Conservation (phyloP, 306 rosid species). For the Vicia faba region DNA sequence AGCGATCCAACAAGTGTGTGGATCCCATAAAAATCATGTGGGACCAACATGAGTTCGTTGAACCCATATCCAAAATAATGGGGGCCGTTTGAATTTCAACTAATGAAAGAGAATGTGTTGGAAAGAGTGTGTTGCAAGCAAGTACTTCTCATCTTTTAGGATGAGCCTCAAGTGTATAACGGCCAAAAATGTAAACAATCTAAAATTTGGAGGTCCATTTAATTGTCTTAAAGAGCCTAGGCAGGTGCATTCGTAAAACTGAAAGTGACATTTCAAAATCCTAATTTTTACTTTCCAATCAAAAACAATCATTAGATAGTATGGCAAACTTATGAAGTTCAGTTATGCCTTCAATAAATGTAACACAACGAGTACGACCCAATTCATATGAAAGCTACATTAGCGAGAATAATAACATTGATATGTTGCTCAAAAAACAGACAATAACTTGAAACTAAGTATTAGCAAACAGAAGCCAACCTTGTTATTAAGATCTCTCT, state of each 20-base stretch:
- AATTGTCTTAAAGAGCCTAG: neutral
- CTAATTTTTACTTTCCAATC: slow-evolving; percentile 26
- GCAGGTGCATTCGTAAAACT: slow-evolving; percentile 11
- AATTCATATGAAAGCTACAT: slow-evolving; percentile 8
- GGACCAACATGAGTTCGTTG: neutral
- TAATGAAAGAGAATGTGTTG: neutral
- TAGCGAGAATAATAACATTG: slow-evolving; percentile 20
- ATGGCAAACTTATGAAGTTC: slow-evolving; percentile 15
- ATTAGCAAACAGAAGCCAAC: slow-evolving; percentile 47
- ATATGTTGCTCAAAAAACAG: slow-evolving; percentile 29
- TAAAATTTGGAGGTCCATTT: slow-evolving; percentile 9
- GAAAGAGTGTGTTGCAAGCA: slow-evolving; percentile 1
- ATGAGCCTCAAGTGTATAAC: slow-evolving; percentile 5
- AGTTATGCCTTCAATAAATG: slow-evolving; percentile 25
- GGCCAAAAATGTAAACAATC: neutral
- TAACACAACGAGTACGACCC: neutral
- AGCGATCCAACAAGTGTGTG: neutral
- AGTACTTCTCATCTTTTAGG: slow-evolving; percentile 1
- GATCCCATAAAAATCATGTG: neutral
- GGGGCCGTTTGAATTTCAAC: neutral
- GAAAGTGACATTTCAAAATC: slow-evolving; percentile 20
- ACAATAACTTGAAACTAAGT: slow-evolving; percentile 23
- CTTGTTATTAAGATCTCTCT: slow-evolving; percentile 57
- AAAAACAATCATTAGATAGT: slow-evolving; percentile 12
- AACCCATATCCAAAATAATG: neutral